Evolutionary conservation across 2,329 filamentous ascomycete genomes (phyloP).

Genomic region (Albifimbria verrucaria): DNA sequence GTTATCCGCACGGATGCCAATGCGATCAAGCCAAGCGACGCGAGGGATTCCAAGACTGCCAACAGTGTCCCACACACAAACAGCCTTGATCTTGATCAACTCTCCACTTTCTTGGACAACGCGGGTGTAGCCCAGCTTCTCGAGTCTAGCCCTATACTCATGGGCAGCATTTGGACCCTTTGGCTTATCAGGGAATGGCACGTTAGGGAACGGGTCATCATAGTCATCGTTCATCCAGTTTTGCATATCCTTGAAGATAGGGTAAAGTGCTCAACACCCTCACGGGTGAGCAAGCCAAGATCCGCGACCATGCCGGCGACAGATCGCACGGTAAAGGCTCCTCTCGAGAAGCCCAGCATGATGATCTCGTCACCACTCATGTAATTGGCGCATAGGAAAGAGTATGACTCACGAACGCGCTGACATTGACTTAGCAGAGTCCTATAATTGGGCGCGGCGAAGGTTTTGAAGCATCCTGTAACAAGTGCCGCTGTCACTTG

Average conservation of each 20-base stretch:
- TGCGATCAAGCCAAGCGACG: conserved; percentile 40
- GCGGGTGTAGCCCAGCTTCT: conserved; percentile 41
- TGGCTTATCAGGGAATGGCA: conserved; percentile 48
- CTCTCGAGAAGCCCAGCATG: conserved; percentile 55
- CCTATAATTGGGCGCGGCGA: no score
- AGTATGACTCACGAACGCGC: conserved; percentile 58
- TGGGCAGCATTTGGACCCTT: conserved; percentile 38
- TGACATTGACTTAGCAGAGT: no score
- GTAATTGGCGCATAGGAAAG: conserved; percentile 61
- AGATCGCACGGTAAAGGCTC: conserved; percentile 56
- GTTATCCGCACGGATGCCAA: conserved; percentile 43
- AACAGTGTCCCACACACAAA: conserved; percentile 47
- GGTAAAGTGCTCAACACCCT: conserved; percentile 53
- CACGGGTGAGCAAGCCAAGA: conserved; percentile 49
- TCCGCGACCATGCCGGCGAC: conserved; percentile 50
- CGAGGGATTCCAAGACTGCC: conserved; percentile 43
- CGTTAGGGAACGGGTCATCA: conserved; percentile 42
- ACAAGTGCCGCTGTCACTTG: no score
- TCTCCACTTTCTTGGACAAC: conserved; percentile 36
- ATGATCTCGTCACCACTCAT: conserved; percentile 54
- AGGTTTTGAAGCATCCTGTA: no score
- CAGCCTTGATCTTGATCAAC: conserved; percentile 41
- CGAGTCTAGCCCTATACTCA: conserved; percentile 41
- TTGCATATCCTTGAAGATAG: conserved; percentile 55
- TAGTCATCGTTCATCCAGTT: conserved; percentile 46